Conservation (phyloP, 2,329 filamentous ascomycete genomes). For the Diaporthe sp. region DNA sequence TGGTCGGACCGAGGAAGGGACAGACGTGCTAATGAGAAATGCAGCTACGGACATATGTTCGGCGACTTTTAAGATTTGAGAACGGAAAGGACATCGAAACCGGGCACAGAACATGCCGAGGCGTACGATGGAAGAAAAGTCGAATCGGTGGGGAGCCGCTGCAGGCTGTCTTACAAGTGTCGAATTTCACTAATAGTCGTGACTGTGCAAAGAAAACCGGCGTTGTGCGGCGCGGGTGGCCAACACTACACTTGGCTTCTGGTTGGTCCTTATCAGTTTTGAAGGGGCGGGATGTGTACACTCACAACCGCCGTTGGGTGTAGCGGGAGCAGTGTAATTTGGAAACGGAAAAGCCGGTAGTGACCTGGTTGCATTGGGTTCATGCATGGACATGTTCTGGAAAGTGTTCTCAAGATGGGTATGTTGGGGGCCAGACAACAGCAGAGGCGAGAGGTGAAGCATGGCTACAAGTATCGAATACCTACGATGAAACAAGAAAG, state of each 20-base stretch:
- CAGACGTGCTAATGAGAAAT: conserved; percentile 30
- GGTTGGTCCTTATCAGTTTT: conserved; percentile 10
- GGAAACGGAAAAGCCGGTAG: conserved; percentile 32
- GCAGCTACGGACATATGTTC: conserved; percentile 80
- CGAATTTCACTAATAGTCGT: conserved; percentile 13
- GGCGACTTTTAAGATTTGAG: conserved; percentile 71
- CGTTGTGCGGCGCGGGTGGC: conserved; percentile 29
- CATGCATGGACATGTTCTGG: conserved; percentile 22
- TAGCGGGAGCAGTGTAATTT: conserved; percentile 21
- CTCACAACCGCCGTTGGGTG: conserved; percentile 11
- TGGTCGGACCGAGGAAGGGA: background rate
- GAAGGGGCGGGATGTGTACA: conserved; percentile 2
- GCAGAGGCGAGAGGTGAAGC: conserved; percentile 5
- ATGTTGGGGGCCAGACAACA: background rate
- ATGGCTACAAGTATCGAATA: conserved; percentile 32
- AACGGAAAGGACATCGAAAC: background rate
- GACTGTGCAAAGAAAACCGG: conserved; percentile 30
- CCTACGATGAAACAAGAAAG: conserved; percentile 30
- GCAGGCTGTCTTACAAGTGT: conserved; percentile 2
- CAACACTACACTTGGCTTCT: conserved; percentile 9
- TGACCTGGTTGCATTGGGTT: conserved; percentile 24
- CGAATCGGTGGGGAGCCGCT: background rate
- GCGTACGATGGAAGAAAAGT: background rate
- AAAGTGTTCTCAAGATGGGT: conserved; percentile 8
- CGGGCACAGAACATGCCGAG: conserved; percentile 2